Conservation (phyloP, 345 rosid genomes). For the Gossypium arboreum region DNA sequence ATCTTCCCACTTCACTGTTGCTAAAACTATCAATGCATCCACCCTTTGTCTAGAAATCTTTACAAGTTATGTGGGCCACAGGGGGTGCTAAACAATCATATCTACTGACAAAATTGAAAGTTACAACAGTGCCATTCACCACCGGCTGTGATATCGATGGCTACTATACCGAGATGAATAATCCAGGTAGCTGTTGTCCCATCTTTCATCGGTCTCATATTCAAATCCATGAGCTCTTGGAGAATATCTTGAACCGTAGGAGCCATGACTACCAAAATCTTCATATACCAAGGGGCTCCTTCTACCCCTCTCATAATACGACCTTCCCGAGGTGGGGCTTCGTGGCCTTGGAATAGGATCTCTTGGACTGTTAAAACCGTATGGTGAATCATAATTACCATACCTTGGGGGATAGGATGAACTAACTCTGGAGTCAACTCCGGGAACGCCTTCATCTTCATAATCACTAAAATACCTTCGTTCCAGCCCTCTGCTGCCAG, state of each 20-base stretch:
- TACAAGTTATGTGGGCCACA: background rate
- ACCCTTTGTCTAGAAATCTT: background rate
- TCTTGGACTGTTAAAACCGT: conserved; percentile 28
- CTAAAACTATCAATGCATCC: background rate
- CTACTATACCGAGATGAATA: conserved; percentile 2
- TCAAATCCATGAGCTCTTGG: conserved; percentile 31
- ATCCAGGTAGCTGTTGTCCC: conserved; percentile 12
- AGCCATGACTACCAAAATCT: conserved; percentile 24
- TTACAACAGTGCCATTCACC: conserved; percentile 1
- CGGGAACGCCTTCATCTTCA: conserved; percentile 50
- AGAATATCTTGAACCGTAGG: conserved; percentile 24
- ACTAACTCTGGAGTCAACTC: conserved; percentile 36
- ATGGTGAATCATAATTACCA: conserved; percentile 34
- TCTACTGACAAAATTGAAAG: background rate
- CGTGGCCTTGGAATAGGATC: conserved; percentile 15
- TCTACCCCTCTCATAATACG: conserved; percentile 41
- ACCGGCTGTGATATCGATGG: background rate
- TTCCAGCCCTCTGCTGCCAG: conserved; percentile 37
- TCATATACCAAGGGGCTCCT: conserved; percentile 33
- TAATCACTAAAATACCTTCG: conserved; percentile 37
- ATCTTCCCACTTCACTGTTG: background rate
- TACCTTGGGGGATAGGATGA: conserved; percentile 59
- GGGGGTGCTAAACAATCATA: background rate
- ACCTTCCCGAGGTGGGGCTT: conserved; percentile 32
- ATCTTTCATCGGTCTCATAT: conserved; percentile 18